Evolutionary conservation across 2,329 filamentous ascomycete genomes (phyloP).

Genomic region (Nemania diffusa): DNA sequence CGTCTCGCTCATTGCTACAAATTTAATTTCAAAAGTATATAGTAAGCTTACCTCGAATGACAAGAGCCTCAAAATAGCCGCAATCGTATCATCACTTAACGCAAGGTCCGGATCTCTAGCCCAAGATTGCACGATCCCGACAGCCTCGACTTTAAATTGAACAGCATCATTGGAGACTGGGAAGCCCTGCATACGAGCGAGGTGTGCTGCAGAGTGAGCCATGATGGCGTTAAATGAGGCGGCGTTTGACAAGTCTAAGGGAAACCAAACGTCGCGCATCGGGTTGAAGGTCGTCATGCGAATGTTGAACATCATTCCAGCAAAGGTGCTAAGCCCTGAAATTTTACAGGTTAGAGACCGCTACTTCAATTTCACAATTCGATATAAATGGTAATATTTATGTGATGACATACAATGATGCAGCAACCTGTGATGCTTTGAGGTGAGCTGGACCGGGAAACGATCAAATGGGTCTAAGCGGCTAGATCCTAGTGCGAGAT

Average conservation of each 20-base stretch:
- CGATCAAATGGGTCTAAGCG: slow-evolving; percentile 51
- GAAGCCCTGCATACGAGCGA: slow-evolving; percentile 49
- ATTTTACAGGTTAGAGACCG: slow-evolving; percentile 48
- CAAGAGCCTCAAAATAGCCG: slow-evolving; percentile 48
- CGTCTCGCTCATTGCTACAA: neutral
- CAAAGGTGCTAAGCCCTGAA: slow-evolving; percentile 47
- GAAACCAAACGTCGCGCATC: slow-evolving; percentile 55
- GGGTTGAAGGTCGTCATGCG: slow-evolving; percentile 24
- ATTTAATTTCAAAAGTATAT: neutral
- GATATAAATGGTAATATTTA: too few relatives aligned
- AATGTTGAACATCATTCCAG: slow-evolving; percentile 39
- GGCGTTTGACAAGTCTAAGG: slow-evolving; percentile 54
- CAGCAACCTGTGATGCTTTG: slow-evolving; percentile 51
- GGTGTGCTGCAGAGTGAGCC: slow-evolving; percentile 54
- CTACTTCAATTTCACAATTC: slow-evolving; percentile 46
- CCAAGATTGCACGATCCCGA: slow-evolving; percentile 51
- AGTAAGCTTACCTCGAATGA: slow-evolving; percentile 48
- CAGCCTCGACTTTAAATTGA: slow-evolving; percentile 51
- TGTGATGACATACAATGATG: slow-evolving; percentile 49
- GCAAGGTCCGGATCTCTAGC: slow-evolving; percentile 46
- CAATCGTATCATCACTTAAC: slow-evolving; percentile 50
- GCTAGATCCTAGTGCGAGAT: slow-evolving; percentile 44
- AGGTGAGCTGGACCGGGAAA: slow-evolving; percentile 49
- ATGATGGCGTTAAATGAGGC: slow-evolving; percentile 55
- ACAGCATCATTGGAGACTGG: slow-evolving; percentile 44